phyloP scores from a whole-genome alignment of 352 stramenopile genomes.

The Globisporangium viniferum region DNA sequence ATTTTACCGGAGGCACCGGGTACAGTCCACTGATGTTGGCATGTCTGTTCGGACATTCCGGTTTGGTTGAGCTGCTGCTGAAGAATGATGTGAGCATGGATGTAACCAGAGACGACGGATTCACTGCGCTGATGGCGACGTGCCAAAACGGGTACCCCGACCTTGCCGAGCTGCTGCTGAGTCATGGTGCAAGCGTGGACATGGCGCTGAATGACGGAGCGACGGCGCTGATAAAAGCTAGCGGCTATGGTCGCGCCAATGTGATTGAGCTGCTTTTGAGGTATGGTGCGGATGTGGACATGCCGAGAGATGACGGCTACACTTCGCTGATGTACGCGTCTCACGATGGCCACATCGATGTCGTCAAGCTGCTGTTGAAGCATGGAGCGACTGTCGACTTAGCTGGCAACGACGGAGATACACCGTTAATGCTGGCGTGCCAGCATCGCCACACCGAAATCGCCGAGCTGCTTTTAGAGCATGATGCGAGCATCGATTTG shows the following conservation, averaged over 20 bases:
- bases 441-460: neutral
- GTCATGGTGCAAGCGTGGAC: neutral
- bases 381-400: neutral
- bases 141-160: neutral
- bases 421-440: neutral
- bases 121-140: neutral
- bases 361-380: conserved; percentile 1
- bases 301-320: neutral
- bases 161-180: neutral
- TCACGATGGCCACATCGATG: neutral
- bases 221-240: conserved; percentile 5
- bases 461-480: neutral
- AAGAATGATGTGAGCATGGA: neutral
- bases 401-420: neutral
- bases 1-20: neutral
- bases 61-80: neutral
- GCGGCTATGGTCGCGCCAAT: neutral
- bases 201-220: neutral
- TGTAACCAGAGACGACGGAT: neutral
- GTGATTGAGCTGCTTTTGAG: neutral
- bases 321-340: conserved; percentile 9
- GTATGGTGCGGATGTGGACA: neutral
- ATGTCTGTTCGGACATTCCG: neutral
- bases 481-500: neutral
- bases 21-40: neutral